Evolutionary conservation across 2,329 filamentous ascomycete genomes (phyloP), one percentile per base, ranked within the genome.

Genomic region (Dendrostoma leiphaemia): DNA sequence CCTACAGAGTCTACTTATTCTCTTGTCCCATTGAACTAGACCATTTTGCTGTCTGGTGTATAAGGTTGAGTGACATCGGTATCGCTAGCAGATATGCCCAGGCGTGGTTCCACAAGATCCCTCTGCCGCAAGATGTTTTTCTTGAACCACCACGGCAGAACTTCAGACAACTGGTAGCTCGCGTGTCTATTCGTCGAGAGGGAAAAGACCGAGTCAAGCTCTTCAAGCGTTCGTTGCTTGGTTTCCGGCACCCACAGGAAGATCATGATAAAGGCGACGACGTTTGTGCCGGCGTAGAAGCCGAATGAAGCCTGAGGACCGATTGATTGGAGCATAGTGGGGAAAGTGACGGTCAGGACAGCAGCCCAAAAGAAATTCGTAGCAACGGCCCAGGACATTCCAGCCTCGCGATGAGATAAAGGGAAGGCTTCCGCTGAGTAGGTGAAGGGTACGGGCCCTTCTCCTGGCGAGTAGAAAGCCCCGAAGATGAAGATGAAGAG

Each of bases 401-500:
- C 86, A 29, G 88, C 77, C 64, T 89, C 86, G 63, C 86, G 79
- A 65, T 89, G 85, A 1, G 84, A 86, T 1, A 89, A 77, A 0
- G 86, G 86, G 66, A 86, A 89, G 1, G 88, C 83, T 65, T 89
- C 86, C 43, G 86, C 84, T 4, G 78, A 81, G 70, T 89, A 89
- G 1, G 82, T 82, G 64, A 85, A 89, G 0, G 85, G 85, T 7
- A 89, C 85, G 10, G 82, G 81, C 0, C 84, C 86, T 70, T 89
- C 86, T 3, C 79, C 63, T 17, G 64, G 64, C 1, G 64, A 66
- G 57, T 66, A 66, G 34, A 62, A 63, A 5, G 61, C 62, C 15
- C 57, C 54, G 24, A 66, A 66, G 47, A 65, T 44, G 57, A 61
- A 65, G 41, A 65, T 48, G 40, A 65, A 65, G 62, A 77, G 79